Evolutionary conservation across 2,329 filamentous ascomycete genomes (phyloP), one percentile per base, ranked within the genome.

Genomic region (Fusarium poae): DNA sequence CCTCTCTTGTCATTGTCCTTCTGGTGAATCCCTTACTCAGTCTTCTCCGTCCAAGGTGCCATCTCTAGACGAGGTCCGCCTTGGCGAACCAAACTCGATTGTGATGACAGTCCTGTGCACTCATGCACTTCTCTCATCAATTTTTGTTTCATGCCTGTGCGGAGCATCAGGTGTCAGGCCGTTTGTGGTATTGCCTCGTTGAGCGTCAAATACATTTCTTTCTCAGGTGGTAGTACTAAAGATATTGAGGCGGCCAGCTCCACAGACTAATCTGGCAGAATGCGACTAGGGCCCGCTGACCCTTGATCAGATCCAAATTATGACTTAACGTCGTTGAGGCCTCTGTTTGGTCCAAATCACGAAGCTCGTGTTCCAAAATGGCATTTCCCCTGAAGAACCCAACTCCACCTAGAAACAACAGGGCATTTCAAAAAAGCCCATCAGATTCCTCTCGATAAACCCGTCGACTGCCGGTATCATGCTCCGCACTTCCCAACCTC

Each of bases 281-380:
- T 30, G 12, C 29, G 25, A 30, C 11, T 55, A 70, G 46, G 64
- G 61, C 27, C 64, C 69, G 64, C 45, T 62, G 50, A 40, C 62
- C 62, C 46, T 65, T 43, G 40, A 57, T 55, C 54, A 72, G 72
- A 76, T 76, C 74, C 71, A 65, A 44, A 42, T 37, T 32, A 64
- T 62, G 52, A 55, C 62, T 57, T 67, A 53, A 60, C 56, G 23
- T 58, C 54, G 40, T 55, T 65, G 37, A 48, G 56, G 40, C 61
- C 65, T 72, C 64, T 71, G 65, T 67, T 71, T 74, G 72, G 73
- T 40, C 67, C 59, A 68, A 66, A 68, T 56, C 21, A 53, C 52
- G 61, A 71, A 74, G 49, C 75, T 78, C 76, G 76, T 78, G 75
- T 78, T 74, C 77, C 50, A 68, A 77, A 76, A 73, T 75, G 77